These are phyloP conservation scores for Logfia minima DNA, from an alignment of 129 eudicot species.

Conservation along the genomic window DNA sequence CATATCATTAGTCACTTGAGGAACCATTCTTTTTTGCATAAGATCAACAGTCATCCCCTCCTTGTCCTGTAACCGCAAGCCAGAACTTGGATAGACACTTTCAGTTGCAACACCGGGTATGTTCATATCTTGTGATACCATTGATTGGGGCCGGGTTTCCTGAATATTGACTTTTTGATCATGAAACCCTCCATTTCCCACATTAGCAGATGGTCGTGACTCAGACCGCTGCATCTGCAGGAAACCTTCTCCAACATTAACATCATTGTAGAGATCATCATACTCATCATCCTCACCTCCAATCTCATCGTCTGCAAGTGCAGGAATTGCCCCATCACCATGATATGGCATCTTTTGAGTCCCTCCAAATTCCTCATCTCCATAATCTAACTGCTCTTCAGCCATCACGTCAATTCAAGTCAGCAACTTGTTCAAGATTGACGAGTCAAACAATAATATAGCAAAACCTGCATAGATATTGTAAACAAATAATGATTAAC, in stretches of 20 bases:
- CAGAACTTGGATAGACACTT: constrained; percentile 44
- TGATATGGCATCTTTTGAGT: constrained; percentile 82
- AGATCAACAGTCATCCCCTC: constrained; percentile 48
- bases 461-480: constrained; percentile 42
- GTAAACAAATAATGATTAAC: constrained; percentile 19
- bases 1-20: constrained; percentile 51
- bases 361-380: constrained; percentile 80
- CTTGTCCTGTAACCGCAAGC: constrained; percentile 46
- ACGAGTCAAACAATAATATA: constrained; percentile 21
- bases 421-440: constrained; percentile 18
- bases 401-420: constrained; percentile 52
- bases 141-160: constrained; percentile 49
- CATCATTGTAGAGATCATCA: constrained; percentile 94
- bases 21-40: constrained; percentile 42
- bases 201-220: constrained; percentile 46
- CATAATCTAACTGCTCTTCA: constrained; percentile 83
- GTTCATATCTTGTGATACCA: constrained; percentile 33
- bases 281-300: constrained; percentile 89
- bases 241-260: constrained; percentile 88
- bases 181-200: constrained; percentile 54
- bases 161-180: constrained; percentile 48
- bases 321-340: constrained; percentile 84
- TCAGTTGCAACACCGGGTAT: constrained; percentile 50
- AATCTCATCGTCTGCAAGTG: constrained; percentile 88
- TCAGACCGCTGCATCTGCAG: constrained; percentile 71